Base-by-base conservation (phyloP, 352 stramenopile genomes). In the Phytophthora agathidicida region DNA sequence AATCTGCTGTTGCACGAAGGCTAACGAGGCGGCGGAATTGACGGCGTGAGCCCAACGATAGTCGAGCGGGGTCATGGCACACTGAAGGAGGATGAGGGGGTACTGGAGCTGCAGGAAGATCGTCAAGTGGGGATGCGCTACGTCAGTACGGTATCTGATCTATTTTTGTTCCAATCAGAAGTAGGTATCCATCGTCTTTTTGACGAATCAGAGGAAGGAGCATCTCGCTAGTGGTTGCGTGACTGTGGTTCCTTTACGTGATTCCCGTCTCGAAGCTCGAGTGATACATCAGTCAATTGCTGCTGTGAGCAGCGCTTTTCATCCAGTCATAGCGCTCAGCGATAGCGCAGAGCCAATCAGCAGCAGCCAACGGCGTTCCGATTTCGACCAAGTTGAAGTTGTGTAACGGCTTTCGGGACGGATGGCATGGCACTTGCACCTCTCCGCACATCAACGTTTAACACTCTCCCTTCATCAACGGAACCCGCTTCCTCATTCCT, bases 11-110 rank as follows among this genome's bases (percentile, higher is more conserved):
- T 63, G 59, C 11, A 88, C 68, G 14, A 36, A 17, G 0, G 27
- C 19, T 11, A 89, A 46, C 55, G 78, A 49, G 26, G 49, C 65
- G 5, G 45, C 44, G 4, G 77, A 87, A 60, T 91, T 91, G 14
- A 91, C 73, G 1, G 78, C 81, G 19, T 91, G 81, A 6, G 68
- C 81, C 81, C 81, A 91, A 32, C 79, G 68, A 44, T 84, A 91
- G 32, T 74, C 63, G 9, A 85, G 65, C 30, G 75, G 79, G 26
- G 50, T 66, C 75, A 86, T 85, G 19, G 14, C 5, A 10, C 6
- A 32, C 6, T 10, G 27, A 10, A 44, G 30, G 28, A 26, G n/a
- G 17, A 28, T 14, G 17, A 27, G 27, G n/a, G 8, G 11, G 8
- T 13, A 31, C 10, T 22, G 22, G 54, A 52, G 33, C 50, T 65